A percentile compares a stretch with the other conserved stretches of the same genome.
Conservation (phyloP, 495 filamentous ascomycete genomes). For the Trichoderma orchidacearum region DNA sequence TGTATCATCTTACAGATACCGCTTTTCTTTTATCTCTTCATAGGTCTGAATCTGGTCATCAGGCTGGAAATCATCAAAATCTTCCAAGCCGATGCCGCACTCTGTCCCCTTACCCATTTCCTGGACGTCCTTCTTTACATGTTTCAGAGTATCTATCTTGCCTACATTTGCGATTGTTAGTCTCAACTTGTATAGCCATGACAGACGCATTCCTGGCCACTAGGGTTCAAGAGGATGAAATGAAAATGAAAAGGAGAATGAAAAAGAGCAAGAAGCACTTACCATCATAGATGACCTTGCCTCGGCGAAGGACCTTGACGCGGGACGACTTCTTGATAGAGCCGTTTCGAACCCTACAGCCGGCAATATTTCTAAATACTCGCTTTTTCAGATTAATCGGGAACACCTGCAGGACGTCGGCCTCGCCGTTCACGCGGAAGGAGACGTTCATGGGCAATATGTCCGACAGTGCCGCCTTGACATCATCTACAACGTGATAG, state of each 20-base stretch:
- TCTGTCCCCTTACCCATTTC: conserved; percentile 86
- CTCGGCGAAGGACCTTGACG: conserved; percentile 56
- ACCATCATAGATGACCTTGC: conserved; percentile 68
- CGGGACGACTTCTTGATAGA: conserved; percentile 43
- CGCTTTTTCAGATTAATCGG: conserved; percentile 65
- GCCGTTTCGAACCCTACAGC: conserved; percentile 80
- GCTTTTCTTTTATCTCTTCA: conserved; percentile 63
- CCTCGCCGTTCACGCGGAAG: conserved; percentile 67
- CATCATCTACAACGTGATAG: conserved; percentile 76
- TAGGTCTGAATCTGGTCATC: conserved; percentile 83
- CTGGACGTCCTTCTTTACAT: conserved; percentile 76
- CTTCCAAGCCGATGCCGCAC: conserved; percentile 79
- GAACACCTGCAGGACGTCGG: conserved; percentile 73
- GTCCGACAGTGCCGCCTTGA: conserved; percentile 53
- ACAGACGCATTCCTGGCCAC: no score
- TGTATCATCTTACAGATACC: conserved; percentile 37
- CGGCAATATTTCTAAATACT: conserved; percentile 60
- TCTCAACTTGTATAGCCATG: conserved; percentile 5
- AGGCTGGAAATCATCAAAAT: conserved; percentile 60
- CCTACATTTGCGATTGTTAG: conserved; percentile 32
- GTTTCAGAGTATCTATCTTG: conserved; percentile 65
- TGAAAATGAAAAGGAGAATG: neutral
- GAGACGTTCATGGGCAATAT: conserved; percentile 51
- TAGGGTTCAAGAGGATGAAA: no score
- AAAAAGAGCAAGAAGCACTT: conserved; percentile 17